Percentiles rank a stretch among this genome's conserved stretches.
These are phyloP conservation scores for Acidiella bohemica DNA, from an alignment of 495 filamentous ascomycete genomes.

Conservation along the genomic window DNA sequence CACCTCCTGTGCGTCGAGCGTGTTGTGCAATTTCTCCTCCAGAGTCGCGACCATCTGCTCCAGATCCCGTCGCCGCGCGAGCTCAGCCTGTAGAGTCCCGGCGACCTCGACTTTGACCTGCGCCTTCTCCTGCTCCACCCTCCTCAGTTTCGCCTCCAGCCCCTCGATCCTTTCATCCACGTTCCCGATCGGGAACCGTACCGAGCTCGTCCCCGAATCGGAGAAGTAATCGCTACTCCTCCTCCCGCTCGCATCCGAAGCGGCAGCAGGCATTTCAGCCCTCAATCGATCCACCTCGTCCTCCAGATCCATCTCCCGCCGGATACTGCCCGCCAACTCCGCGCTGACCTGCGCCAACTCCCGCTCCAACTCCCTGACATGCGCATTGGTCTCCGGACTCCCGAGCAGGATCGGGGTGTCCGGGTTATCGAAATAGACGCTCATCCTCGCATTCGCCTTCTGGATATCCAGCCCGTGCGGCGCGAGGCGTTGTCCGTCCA, in stretches of 20 bases:
- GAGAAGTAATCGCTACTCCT: slow-evolving; percentile 97
- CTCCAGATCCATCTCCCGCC: slow-evolving; percentile 91
- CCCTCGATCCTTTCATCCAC: slow-evolving; percentile 60
- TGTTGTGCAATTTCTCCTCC: slow-evolving; percentile 53
- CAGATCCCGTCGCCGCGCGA: slow-evolving; percentile 53
- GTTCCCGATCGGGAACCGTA: slow-evolving; percentile 52
- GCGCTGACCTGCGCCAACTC: slow-evolving; percentile 85
- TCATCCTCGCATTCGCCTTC: slow-evolving; percentile 22
- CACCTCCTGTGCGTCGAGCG: slow-evolving; percentile 36
- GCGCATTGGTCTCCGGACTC: slow-evolving; percentile 34
- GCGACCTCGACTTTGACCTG: slow-evolving; percentile 72
- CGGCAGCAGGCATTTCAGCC: slow-evolving; percentile 40
- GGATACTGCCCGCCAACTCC: slow-evolving; percentile 82
- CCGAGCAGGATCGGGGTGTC: slow-evolving; percentile 28
- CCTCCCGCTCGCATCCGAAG: slow-evolving; percentile 36
- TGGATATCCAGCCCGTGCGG: slow-evolving; percentile 30
- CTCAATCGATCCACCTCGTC: slow-evolving; percentile 82
- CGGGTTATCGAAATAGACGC: slow-evolving; percentile 28
- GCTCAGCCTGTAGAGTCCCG: slow-evolving; percentile 73
- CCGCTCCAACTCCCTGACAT: slow-evolving; percentile 71
- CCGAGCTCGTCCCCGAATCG: slow-evolving; percentile 80
- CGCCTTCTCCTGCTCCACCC: slow-evolving; percentile 83
- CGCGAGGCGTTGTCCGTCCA: slow-evolving; percentile 23
- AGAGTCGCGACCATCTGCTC: slow-evolving; percentile 72
- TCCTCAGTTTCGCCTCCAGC: slow-evolving; percentile 66